Base-by-base conservation (phyloP, 805 yeast genomes). In the Saccharomyces eubayanus region DNA sequence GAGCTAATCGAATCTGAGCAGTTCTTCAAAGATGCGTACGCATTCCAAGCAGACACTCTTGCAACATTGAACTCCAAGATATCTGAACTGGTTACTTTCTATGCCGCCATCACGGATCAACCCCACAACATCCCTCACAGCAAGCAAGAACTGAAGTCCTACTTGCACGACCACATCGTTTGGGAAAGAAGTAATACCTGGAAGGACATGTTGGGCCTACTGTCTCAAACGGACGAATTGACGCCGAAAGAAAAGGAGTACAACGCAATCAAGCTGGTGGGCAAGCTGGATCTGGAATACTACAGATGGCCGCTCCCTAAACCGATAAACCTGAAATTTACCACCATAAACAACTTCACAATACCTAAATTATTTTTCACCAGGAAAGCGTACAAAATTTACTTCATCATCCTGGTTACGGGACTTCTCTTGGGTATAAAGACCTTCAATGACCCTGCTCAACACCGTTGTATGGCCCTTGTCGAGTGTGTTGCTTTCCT, bases 181-280 rank as follows among this genome's bases (percentile, higher is more conserved):
- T 90, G 96, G 92, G 97, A 90, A 70, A 80, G 97, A 69, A 87
- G 87, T 65, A 90, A 96, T 0, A 96, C 89, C 27, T 90, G 97
- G 97, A 82, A 92, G 63, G 96, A 90, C 65, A 83, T 91, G 83
- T 80, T 89, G 58, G 90, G 91, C 8, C 72, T 90, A 63, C 75
- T 92, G 53, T 84, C 87, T 58, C 74, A 87, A 1, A 66, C 65
- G 46, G 43, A 36, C 43, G 43, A 36, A 21, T 36, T 36, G 24
- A 36, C 43, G 11, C 43, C 43, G 16, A 57, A 67, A 20, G 68
- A 66, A 24, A 36, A 21, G 8, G 43, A 36, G 16, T 36, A 36
- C 16, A 36, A 36, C 3, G 43, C 43, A 8, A 36, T 9, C 6
- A 36, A 36, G 9, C 11, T 36, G 43, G 43, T 36, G 6, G 43